These are phyloP conservation scores for Priceomyces haplophilus DNA, from an alignment of 805 yeast species.

Conservation along the genomic window DNA sequence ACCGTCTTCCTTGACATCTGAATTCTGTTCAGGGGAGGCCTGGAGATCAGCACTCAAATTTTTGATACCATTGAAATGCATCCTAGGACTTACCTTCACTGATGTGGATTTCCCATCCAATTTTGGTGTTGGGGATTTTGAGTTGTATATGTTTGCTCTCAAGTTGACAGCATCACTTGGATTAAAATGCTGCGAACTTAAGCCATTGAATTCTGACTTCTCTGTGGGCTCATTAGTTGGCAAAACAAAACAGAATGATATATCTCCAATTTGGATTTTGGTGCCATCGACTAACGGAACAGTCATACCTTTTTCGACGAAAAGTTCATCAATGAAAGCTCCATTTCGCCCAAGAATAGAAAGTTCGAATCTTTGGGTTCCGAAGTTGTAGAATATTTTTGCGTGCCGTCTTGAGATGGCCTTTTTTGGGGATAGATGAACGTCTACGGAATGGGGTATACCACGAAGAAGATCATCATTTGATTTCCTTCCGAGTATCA, in stretches of 20 bases:
- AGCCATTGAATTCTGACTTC: conserved; percentile 18
- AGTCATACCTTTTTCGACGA: conserved; percentile 87
- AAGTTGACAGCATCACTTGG: conserved; percentile 63
- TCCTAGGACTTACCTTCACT: conserved; percentile 5
- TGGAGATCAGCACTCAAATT: background rate
- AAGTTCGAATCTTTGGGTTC: conserved; percentile 89
- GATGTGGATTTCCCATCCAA: background rate
- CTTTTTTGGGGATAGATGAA: conserved; percentile 87
- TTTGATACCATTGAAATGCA: background rate
- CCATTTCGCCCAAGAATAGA: conserved; percentile 94
- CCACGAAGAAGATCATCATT: conserved; percentile 50
- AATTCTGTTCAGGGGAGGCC: conserved; percentile 30
- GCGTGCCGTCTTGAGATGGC: conserved; percentile 95
- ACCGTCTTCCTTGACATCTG: conserved; percentile 32
- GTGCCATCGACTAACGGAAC: conserved; percentile 81
- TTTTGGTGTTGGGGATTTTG: conserved; percentile 12
- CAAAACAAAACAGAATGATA: conserved; percentile 80
- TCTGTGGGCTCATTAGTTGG: conserved; percentile 59
- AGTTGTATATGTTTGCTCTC: conserved; percentile 45
- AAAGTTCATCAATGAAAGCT: conserved; percentile 89
- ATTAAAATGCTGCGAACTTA: conserved; percentile 41
- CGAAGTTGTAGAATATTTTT: conserved; percentile 92
- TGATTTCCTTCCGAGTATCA: conserved; percentile 84
- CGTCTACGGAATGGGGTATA: conserved; percentile 78
- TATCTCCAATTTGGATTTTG: conserved; percentile 89